Conservation (phyloP, 306 rosid genomes). For the Glycine soja region DNA sequence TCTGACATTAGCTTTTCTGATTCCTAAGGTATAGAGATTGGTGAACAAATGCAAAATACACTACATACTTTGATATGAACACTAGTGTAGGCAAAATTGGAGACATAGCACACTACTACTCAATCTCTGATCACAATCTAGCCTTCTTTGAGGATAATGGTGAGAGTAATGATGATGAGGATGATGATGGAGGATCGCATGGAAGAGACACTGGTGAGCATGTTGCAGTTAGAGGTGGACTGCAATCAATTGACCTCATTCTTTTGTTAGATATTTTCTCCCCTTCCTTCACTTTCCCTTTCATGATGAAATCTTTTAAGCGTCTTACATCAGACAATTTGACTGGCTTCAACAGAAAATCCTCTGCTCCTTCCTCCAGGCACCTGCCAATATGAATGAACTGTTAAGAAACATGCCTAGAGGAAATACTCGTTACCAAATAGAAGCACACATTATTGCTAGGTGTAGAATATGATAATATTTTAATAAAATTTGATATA, state of each 20-base stretch:
- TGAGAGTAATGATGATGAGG: constrained; percentile 38
- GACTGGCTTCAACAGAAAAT: constrained; percentile 84
- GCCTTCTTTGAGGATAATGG: constrained; percentile 61
- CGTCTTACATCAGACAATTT: constrained; percentile 87
- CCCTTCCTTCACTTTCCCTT: constrained; percentile 62
- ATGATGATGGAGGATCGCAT: constrained; percentile 48
- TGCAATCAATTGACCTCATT: constrained; percentile 51
- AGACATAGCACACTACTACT: constrained; percentile 34
- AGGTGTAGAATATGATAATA: not conserved
- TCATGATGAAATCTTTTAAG: constrained; percentile 69
- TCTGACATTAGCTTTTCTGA: constrained; percentile 20
- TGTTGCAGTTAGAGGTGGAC: constrained; percentile 32
- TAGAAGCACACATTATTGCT: not conserved
- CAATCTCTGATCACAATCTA: constrained; percentile 52
- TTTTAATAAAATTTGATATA: too few relatives aligned
- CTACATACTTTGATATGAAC: constrained; percentile 27
- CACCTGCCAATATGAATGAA: constrained; percentile 59
- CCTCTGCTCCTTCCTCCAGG: constrained; percentile 98
- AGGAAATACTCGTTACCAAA: not conserved
- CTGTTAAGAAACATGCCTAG: constrained; percentile 11
- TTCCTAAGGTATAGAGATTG: constrained; percentile 26
- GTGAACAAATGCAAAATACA: constrained; percentile 27
- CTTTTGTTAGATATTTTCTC: constrained; percentile 55
- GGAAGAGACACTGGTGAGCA: constrained; percentile 49
- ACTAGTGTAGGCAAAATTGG: constrained; percentile 44